Evolutionary conservation across 768 basidiomycete genomes (phyloP), one percentile per base, ranked within the genome.

Genomic region (Coprinopsis sp.): DNA sequence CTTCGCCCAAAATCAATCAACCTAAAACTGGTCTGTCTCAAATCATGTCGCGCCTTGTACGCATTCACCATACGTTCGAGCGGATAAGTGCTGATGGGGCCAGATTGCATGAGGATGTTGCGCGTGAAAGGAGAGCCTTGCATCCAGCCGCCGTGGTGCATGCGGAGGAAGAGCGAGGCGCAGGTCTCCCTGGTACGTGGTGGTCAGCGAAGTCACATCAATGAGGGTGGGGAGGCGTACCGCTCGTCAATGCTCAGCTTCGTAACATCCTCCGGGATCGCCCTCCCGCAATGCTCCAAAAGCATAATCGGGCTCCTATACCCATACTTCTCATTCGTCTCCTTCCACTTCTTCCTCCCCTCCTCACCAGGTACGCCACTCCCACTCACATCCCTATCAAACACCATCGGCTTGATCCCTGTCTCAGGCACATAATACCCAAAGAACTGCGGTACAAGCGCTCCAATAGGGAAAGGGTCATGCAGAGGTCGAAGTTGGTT

Each of bases 361-460:
- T 36, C 34, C 34, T 36, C 19, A 19, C 25, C 37, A 24, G 6
- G 13, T 19, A 4, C 37, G 5, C 19, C 37, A 6, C 8, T 22
- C 37, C 25, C 37, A 11, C 19, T 39, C 16, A 13, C 36, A 18
- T 37, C 36, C 4, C 18, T 19, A 11, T 40, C 6, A 25, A 25
- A 14, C 39, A 22, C 21, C 2, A 2, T 11, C 36, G 7, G 37
- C 37, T 38, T 38, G 19, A 38, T 21, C 37, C 5, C 24, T 38
- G 4, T 22, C 24, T 56, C 53, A 8, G 62, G 63, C 6, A 53
- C 56, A 53, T 83, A 84, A 59, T 77, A 79, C 1, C 83, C 82
- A 52, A 78, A 84, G 58, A 75, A 84, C 56, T 82, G 79, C 0
- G 83, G 82, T 2, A 78, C 74, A 39, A 82, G 39, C 0, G 82